Percentiles rank a stretch among this genome's conserved stretches.
These are phyloP conservation scores for Bocquillonia castaneifolia DNA, from an alignment of 441 rosid genomes.

Conservation along the genomic window DNA sequence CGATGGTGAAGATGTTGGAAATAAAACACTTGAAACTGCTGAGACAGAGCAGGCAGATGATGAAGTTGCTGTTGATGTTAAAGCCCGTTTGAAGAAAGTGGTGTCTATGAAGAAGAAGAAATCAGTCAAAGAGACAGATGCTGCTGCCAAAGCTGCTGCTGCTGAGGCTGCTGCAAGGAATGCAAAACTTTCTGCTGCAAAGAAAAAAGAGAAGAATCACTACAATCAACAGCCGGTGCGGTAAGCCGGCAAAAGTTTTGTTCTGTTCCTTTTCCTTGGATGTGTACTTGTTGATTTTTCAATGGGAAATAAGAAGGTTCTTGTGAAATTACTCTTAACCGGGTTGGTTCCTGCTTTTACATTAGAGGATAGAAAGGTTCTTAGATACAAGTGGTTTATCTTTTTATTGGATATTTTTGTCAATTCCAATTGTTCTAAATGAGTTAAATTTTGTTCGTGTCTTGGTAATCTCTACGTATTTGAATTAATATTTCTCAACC, in stretches of 20 bases:
- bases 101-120: conserved; percentile 63
- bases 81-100: conserved; percentile 61
- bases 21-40: conserved; percentile 30
- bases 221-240: conserved; percentile 75
- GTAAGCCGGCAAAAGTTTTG: conserved; percentile 29
- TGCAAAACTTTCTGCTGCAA: conserved; percentile 71
- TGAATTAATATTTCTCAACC: too few species aligned
- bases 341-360: conserved; percentile 9
- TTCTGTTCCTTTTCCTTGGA: conserved; percentile 15
- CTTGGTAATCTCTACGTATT: neutral
- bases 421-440: neutral
- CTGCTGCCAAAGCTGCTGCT: conserved; percentile 65
- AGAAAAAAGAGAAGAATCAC: conserved; percentile 84
- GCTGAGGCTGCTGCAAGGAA: conserved; percentile 66
- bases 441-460: neutral
- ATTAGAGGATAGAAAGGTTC: conserved; percentile 16
- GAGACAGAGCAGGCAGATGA: conserved; percentile 37
- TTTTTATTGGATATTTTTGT: conserved; percentile 10
- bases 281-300: conserved; percentile 28
- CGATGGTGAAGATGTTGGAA: conserved; percentile 24
- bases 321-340: conserved; percentile 21
- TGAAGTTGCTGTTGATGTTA: conserved; percentile 45
- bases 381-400: conserved; percentile 7
- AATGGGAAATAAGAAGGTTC: conserved; percentile 31
- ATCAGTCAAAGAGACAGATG: conserved; percentile 61